Base-by-base conservation (phyloP, 2,329 filamentous ascomycete genomes). In the Cordyceps cicadae region DNA sequence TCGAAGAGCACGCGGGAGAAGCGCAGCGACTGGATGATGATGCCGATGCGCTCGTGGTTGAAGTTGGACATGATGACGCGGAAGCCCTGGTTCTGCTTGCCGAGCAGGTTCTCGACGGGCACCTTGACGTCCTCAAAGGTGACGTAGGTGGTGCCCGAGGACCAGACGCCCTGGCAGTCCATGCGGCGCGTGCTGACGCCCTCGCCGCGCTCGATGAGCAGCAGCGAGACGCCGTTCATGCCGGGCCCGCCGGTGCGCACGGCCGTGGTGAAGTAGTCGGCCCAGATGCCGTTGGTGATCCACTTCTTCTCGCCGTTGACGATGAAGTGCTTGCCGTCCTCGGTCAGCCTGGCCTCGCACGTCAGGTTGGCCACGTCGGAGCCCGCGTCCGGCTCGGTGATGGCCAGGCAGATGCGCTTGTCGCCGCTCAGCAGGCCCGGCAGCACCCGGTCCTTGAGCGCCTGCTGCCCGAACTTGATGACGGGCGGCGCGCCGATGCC, bases 261-360 rank as follows among this genome's bases (percentile, higher is more conserved):
- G 29, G 93, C 94, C 15, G 90, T 95, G 60, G 94, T 97, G 81
- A 97, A 97, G 80, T 97, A 99, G 75, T 99, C 94, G 64, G 82
- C 85, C 91, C 92, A 97, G 70, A 97, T 85, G 70, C 94, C 94
- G 77, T 99, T 99, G 70, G 93, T 97, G 75, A 97, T 97, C 93
- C 94, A 97, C 79, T 99, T 99, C 88, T 99, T 97, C 85, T 97
- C 93, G 60, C 94, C 94, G 71, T 97, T 99, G 76, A 99, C 94
- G 67, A 97, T 97, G 77, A 95, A 99, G 79, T 97, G 91, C 81
- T 97, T 97, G 70, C 94, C 94, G 69, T 99, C 94, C 68, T 94
- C 89, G 64, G 84, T 90, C 62, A 97, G 83, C 81, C 96, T 96
- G 29, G 94, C 94, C 80, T 97, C 92, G 75, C 93, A 97, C 15